Evolutionary conservation across 148 eudicot genomes (phyloP), one percentile per base, ranked within the genome.

Genomic region (Arbutus unedo): DNA sequence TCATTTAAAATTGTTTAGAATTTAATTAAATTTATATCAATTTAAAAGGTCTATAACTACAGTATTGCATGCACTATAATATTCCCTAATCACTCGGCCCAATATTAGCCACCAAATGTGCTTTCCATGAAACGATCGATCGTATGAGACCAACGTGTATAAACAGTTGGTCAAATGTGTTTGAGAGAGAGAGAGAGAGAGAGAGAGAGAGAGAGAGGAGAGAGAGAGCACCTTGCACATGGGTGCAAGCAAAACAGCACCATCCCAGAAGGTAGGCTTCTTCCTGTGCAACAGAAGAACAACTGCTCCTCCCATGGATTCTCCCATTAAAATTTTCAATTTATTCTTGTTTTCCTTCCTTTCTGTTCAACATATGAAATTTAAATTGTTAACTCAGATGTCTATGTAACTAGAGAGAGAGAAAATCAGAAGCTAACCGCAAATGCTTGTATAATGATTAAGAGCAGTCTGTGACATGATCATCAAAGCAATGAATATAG

Each of bases 291-390:
- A 54, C 0, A 85, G 88, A 57, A 96, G 86, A 8, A 78, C 89
- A 31, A 93, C 93, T 6, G 99, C 97, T 84, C 99, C 99, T 81
- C 99, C 99, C 99, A 96, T 96, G 49, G 99, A 96, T 84, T 96
- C 99, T 59, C 99, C 99, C 95, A 96, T 56, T 85, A 96, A 4
- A 25, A 87, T 89, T 81, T 95, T 89, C 73, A 86, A 8, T 82
- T 86, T 93, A 16, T 81, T 87, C 68, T 76, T 85, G 80, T 93
- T 96, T 50, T 92, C 94, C 83, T 84, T 85, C 76, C 45, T 89
- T 81, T 93, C 98, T 96, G 91, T 23, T 50, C n/a, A n/a, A n/a
- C 13, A 7, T 43, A 16, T 19, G 13, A 2, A 45, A 73, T 18
- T 43, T 15, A 18, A 73, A 45, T 44, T 21, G 0, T 66, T 25